Evolutionary conservation across 1,139 yeast species (phyloP).

Genomic region (Scheffersomyces segobiensis): DNA sequence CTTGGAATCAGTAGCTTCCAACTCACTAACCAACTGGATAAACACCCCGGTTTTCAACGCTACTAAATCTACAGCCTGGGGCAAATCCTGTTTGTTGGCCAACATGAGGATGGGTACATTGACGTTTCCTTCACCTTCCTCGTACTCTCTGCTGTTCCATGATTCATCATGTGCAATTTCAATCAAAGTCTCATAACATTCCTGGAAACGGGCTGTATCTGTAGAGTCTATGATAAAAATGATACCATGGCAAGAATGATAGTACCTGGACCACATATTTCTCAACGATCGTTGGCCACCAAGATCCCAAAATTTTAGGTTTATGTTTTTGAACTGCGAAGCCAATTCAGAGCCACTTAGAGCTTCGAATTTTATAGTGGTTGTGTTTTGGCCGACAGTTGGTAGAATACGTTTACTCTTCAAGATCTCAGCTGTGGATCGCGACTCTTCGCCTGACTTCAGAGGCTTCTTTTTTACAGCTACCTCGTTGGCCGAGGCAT

Average conservation of each 20-base stretch:
- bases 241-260: conserved; percentile 83
- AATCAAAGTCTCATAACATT: conserved; percentile 66
- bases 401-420: conserved; percentile 58
- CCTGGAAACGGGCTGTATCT: conserved; percentile 78
- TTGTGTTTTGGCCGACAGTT: conserved; percentile 51
- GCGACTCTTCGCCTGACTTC: conserved; percentile 10
- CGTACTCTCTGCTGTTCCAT: conserved; percentile 24
- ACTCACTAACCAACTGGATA: conserved; percentile 73
- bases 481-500: conserved; percentile 29
- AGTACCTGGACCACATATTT: conserved; percentile 85
- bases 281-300: conserved; percentile 90
- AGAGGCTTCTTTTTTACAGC: conserved; percentile 4
- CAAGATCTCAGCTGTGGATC: conserved; percentile 25
- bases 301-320: conserved; percentile 88
- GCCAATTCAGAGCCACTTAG: conserved; percentile 24
- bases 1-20: conserved; percentile 88
- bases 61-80: conserved; percentile 70
- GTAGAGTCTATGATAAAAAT: conserved; percentile 91
- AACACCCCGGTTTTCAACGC: conserved; percentile 77
- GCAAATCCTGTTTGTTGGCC: conserved; percentile 92
- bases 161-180: conserved; percentile 44
- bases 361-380: conserved; percentile 42
- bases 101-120: conserved; percentile 88
- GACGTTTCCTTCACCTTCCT: conserved; percentile 26
- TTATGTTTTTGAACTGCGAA: conserved; percentile 47